These are phyloP conservation scores for Cenchrus fungigraminus DNA, from an alignment of 176 grass and related monocot genomes.

Conservation along the genomic window DNA sequence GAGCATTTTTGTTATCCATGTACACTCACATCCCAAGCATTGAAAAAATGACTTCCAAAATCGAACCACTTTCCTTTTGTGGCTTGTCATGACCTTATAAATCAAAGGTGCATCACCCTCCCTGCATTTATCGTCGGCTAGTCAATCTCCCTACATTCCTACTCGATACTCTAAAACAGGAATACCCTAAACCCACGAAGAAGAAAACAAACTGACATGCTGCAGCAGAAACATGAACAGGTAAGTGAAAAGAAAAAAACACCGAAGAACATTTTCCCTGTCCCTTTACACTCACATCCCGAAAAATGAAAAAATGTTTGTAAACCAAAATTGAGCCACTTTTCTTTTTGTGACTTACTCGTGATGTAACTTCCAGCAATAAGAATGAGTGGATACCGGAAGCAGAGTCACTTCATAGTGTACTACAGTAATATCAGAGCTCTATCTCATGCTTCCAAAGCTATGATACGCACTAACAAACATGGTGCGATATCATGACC, in stretches of 20 bases:
- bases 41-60: neutral
- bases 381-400: neutral
- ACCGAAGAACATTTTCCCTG: neutral
- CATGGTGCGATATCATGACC: neutral
- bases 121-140: neutral
- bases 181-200: constrained; percentile 29
- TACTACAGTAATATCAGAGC: neutral
- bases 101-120: neutral
- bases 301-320: neutral
- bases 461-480: neutral
- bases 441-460: neutral
- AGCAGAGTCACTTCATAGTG: neutral
- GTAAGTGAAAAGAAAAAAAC: neutral
- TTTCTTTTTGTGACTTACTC: neutral
- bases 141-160: constrained; percentile 1
- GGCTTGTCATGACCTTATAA: neutral
- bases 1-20: neutral
- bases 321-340: neutral
- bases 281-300: neutral
- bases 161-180: neutral
- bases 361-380: neutral
- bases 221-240: neutral
- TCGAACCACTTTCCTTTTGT: neutral
- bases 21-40: neutral
- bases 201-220: neutral